Base-by-base conservation (phyloP, 495 filamentous ascomycete genomes). In the Opeltia flavorubescens region DNA sequence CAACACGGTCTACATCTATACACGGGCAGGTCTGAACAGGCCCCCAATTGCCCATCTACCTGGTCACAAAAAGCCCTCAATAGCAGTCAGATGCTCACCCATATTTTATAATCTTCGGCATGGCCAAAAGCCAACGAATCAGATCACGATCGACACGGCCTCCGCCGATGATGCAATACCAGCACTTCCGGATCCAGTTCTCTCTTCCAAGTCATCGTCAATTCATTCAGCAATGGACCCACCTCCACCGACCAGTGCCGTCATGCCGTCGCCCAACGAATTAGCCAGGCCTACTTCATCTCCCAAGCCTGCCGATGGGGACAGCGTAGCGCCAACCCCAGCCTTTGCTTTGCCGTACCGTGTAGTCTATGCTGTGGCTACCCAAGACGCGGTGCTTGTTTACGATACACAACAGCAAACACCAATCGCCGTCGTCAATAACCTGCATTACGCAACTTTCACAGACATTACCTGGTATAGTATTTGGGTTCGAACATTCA, bases 1-100 rank as follows among this genome's bases (percentile, higher is more conserved):
- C 63, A 99, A 99, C 58, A 99, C 93, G 0, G 93, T 96, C 24
- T 99, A 96, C 63, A 86, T 99, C 39, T 99, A 99, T 59, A 95
- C 89, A 0, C 76, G 93, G 49, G 93, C 87, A 15, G 93, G 93
- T 11, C 84, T 99, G 55, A 96, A 94, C 62, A 95, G 89, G 59
- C 88, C 93, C 12, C 93, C 93, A 13, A 84, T 99, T 48, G 87
- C 93, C n/a, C 89, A 95, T 65, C 74, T 99, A 26, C 93, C 93
- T 0, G 93, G 91, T 1, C 89, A 95, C 56, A 99, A 95, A 69
- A 99, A 99, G 59, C 89, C 93, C 7, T 99, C 93, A 1, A 85
- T 99, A 11, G 93, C 86, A 3, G 85, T 99, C 38, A 82, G 83
- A 59, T 99, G 91, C 62, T 99, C 89, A 1, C 89, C 93, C 0